These are phyloP conservation scores for Rhodamnia rubescens DNA, from an alignment of 345 rosid genomes.

Conservation along the genomic window DNA sequence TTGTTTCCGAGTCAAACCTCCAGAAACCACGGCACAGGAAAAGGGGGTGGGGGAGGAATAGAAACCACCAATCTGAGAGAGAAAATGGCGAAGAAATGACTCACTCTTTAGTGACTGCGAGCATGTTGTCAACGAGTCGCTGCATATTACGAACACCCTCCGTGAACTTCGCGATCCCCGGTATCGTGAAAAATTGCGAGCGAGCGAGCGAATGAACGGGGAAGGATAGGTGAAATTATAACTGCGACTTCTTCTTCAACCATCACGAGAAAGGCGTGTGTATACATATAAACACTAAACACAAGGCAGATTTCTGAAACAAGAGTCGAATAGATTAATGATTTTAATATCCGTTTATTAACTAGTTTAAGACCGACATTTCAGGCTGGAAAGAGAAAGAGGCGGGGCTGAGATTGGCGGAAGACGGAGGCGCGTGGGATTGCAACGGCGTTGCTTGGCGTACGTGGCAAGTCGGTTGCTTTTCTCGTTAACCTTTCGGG, in stretches of 20 bases:
- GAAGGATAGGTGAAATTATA: background rate
- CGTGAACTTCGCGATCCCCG: background rate
- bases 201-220: background rate
- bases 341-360: background rate
- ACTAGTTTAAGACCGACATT: background rate
- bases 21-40: background rate
- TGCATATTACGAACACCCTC: conserved; percentile 23
- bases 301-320: background rate
- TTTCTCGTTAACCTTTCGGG: background rate
- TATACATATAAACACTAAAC: background rate
- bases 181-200: background rate
- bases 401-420: background rate
- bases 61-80: background rate
- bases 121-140: conserved; percentile 70
- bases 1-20: background rate
- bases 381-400: background rate
- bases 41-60: background rate
- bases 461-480: background rate
- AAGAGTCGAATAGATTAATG: background rate
- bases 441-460: background rate
- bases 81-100: conserved; percentile 7
- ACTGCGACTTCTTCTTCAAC: background rate
- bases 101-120: conserved; percentile 86
- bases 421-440: background rate
- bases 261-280: background rate